These are phyloP conservation scores for Vanrija sp. DNA, from an alignment of 1,284 basidiomycete genomes.

Conservation along the genomic window DNA sequence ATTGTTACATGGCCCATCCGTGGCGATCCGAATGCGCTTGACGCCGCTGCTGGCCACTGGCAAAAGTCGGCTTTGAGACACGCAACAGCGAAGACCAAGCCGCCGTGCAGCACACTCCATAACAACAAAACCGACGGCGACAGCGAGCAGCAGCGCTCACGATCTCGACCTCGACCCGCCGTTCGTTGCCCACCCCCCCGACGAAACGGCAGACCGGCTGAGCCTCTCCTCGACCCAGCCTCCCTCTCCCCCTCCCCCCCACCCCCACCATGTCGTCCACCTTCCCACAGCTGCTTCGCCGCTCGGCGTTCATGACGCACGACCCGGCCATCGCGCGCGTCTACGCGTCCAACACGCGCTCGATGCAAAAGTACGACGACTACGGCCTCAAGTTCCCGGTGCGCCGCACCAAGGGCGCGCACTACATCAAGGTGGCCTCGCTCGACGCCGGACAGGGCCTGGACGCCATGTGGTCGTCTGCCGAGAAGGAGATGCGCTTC, in stretches of 20 bases:
- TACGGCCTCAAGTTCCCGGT: conserved; percentile 46
- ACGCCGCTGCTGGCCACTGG: neutral
- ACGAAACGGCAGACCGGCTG: neutral
- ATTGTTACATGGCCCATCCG: too few species aligned
- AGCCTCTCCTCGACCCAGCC: too few species aligned
- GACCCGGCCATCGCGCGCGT: conserved; percentile 47
- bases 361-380: conserved; percentile 28
- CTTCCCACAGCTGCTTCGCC: conserved; percentile 43
- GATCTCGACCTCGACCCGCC: neutral
- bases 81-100: neutral
- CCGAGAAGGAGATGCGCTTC: conserved; percentile 46
- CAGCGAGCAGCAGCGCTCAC: neutral
- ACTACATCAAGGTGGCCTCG: conserved; percentile 36
- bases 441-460: conserved; percentile 39
- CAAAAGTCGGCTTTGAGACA: neutral
- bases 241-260: neutral
- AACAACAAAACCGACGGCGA: neutral
- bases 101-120: too few species aligned
- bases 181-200: neutral
- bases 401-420: conserved; percentile 27
- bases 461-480: conserved; percentile 39
- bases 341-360: conserved; percentile 40
- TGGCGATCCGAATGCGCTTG: neutral
- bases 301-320: conserved; percentile 41
- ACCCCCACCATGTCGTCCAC: conserved; percentile 26